These are phyloP conservation scores for Puccinellia tenuiflora DNA, from an alignment of 176 grass and related monocot genomes.

Conservation along the genomic window DNA sequence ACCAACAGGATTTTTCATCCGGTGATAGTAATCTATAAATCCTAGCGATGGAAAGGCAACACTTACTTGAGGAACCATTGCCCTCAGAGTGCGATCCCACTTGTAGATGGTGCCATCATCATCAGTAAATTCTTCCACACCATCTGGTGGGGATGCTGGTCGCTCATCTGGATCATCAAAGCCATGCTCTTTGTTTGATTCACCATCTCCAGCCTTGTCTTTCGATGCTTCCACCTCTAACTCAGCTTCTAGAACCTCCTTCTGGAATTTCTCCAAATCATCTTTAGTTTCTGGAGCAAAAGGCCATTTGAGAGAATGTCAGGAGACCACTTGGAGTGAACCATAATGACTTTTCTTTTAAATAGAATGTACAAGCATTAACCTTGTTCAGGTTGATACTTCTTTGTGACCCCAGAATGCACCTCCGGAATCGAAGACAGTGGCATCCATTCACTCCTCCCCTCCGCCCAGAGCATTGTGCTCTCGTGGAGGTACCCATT, in stretches of 20 bases:
- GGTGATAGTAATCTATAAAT: background rate
- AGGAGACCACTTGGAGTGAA: constrained; percentile 5
- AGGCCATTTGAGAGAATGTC: background rate
- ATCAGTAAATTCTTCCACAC: constrained; percentile 93
- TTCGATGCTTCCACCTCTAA: constrained; percentile 36
- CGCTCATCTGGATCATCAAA: constrained; percentile 42
- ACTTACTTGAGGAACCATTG: constrained; percentile 98
- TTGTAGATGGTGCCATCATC: constrained; percentile 93
- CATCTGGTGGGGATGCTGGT: constrained; percentile 75
- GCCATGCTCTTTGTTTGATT: constrained; percentile 2
- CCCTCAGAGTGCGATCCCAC: constrained; percentile 73
- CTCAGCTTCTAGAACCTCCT: constrained; percentile 67
- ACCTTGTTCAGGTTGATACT: constrained; percentile 39
- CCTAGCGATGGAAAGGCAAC: background rate
- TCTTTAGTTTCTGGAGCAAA: constrained; percentile 44
- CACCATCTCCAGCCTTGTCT: constrained; percentile 26
- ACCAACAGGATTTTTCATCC: background rate
- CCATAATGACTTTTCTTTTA: background rate
- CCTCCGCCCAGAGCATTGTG: constrained; percentile 82
- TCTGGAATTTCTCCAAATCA: constrained; percentile 77
- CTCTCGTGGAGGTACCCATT: constrained; percentile 63
- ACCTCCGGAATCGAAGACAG: constrained; percentile 64
- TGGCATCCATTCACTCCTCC: constrained; percentile 67
- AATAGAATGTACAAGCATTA: constrained; percentile 6
- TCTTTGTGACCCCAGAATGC: constrained; percentile 18